A percentile compares a stretch with the other conserved stretches of the same genome.
These are phyloP conservation scores for Poa annua DNA, from an alignment of 176 grass and related monocot species.

Conservation along the genomic window DNA sequence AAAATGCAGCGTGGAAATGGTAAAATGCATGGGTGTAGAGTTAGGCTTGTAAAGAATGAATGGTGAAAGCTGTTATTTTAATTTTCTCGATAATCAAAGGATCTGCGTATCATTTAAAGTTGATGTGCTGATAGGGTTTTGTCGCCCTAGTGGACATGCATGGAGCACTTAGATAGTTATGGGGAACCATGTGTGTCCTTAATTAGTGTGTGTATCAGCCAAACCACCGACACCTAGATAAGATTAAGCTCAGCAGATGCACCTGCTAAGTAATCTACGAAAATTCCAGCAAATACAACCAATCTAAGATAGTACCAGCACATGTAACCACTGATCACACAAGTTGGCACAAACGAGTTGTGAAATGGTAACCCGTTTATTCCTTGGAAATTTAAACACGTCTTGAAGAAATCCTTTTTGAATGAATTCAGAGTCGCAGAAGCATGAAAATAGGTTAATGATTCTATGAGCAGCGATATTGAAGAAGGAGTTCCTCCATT, in stretches of 20 bases:
- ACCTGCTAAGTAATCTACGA: neutral
- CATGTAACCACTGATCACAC: neutral
- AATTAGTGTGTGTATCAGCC: neutral
- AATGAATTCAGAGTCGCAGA: neutral
- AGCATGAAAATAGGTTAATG: neutral
- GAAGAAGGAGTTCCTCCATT: too few species aligned
- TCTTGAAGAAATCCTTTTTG: neutral
- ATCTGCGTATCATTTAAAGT: constrained; percentile 13
- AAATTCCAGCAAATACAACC: constrained; percentile 10
- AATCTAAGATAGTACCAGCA: neutral
- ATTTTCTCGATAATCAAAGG: constrained; percentile 4
- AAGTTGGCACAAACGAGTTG: neutral
- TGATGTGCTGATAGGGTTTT: constrained; percentile 8
- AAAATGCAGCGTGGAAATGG: neutral
- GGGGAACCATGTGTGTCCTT: neutral
- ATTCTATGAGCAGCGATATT: too few species aligned
- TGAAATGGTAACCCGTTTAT: neutral
- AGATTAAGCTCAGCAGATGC: neutral
- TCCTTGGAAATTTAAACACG: neutral
- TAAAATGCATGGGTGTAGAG: neutral
- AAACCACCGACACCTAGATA: constrained; percentile 1
- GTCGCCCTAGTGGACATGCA: neutral
- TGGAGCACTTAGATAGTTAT: constrained; percentile 21
- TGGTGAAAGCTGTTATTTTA: constrained; percentile 4
- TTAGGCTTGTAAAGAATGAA: neutral